Percentiles rank a stretch among this genome's conserved stretches.
phyloP scores from a whole-genome alignment of 345 rosid species.

The Brassica incana region DNA sequence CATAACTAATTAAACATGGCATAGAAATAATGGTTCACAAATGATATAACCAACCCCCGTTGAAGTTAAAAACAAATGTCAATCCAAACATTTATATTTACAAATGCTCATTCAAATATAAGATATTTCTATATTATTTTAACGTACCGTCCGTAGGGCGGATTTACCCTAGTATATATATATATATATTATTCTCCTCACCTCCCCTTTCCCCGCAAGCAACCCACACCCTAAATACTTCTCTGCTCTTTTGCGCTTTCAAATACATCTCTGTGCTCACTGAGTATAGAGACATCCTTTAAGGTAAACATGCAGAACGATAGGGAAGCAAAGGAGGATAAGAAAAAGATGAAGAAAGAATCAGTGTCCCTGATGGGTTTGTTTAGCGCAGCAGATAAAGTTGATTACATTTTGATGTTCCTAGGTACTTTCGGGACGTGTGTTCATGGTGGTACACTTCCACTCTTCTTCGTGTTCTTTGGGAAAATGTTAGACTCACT shows the following conservation, averaged over 20 bases:
- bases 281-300: too few species aligned
- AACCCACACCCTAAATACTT: background rate
- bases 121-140: too few species aligned
- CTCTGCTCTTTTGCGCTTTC: background rate
- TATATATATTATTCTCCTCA: background rate
- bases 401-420: slow-evolving; percentile 59
- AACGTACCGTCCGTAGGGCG: too few species aligned
- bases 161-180: too few species aligned
- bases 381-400: slow-evolving; percentile 64
- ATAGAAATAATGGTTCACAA: too few species aligned
- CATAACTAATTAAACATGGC: too few species aligned
- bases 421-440: slow-evolving; percentile 59
- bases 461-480: slow-evolving; percentile 63
- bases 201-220: slow-evolving; percentile 11
- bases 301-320: too few species aligned
- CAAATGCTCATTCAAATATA: too few species aligned
- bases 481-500: slow-evolving; percentile 72
- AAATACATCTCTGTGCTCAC: too few species aligned
- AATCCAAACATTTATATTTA: too few species aligned
- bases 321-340: background rate
- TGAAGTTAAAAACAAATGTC: too few species aligned
- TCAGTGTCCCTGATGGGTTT: slow-evolving; percentile 59
- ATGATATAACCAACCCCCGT: too few species aligned
- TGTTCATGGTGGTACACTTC: slow-evolving; percentile 74
- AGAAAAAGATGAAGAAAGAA: slow-evolving; percentile 21